Conservation (phyloP, 805 yeast species). For the Metschnikowia henanensis region DNA sequence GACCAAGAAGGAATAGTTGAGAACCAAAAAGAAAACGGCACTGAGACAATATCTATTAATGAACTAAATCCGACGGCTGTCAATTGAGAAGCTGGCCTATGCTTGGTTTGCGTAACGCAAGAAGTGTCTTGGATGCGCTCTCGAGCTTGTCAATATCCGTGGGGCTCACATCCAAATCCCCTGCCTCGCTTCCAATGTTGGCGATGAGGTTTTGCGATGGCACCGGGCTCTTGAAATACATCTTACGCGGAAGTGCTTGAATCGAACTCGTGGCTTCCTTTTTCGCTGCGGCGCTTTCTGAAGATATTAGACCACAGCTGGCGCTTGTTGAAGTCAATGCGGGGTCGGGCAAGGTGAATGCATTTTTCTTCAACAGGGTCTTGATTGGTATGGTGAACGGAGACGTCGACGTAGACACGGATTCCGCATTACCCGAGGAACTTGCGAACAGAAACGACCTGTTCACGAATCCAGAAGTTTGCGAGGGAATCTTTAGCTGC, state of each 20-base stretch:
- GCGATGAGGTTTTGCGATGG: constrained; percentile 28
- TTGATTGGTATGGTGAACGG: constrained; percentile 30
- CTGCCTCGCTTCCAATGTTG: constrained; percentile 17
- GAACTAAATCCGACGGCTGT: too few relatives aligned
- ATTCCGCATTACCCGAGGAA: background rate
- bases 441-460: constrained; percentile 8
- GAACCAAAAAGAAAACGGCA: too few relatives aligned
- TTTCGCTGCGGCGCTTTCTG: background rate
- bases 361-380: constrained; percentile 17
- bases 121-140: constrained; percentile 39
- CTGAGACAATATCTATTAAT: too few relatives aligned
- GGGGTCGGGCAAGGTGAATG: constrained; percentile 41
- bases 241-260: constrained; percentile 24
- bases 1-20: background rate
- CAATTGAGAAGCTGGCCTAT: constrained; percentile 42
- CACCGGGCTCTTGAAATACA: constrained; percentile 29
- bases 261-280: background rate
- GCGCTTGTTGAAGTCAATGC: constrained; percentile 20
- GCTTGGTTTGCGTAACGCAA: constrained; percentile 41
- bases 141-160: constrained; percentile 20
- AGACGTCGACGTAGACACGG: constrained; percentile 24
- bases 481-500: background rate
- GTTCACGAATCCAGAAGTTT: background rate
- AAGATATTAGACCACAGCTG: background rate
- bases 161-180: background rate